Base-by-base conservation (phyloP, 2,329 filamentous ascomycete species). In the Xylariaceae sp. region DNA sequence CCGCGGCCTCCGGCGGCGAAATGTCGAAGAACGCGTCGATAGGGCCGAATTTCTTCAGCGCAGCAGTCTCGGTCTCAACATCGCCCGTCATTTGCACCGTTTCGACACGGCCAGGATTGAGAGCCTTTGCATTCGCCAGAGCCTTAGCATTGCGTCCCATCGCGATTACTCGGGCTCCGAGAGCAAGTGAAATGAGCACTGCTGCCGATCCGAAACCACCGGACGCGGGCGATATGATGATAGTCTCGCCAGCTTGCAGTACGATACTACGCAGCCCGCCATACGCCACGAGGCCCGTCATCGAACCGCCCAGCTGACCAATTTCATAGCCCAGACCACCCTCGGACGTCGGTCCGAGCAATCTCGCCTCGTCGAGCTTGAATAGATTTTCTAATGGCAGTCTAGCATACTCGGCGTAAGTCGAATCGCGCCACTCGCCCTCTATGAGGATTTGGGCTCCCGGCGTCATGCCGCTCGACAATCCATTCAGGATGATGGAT, bases 91-190 rank as follows among this genome's bases (percentile, higher is more conserved):
- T 67, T 40, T 60, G 59, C 2, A 74, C 66, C 1, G 59, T 67
- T 35, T 68, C 58, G 11, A 73, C 56, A 14, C 51, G 44, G n/a
- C n/a, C n/a, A 5, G 48, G 45, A 10, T 43, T 40, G 8, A 55
- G 50, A 8, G 54, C 48, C 14, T 61, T 60, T 35, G 73, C 45
- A 21, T 57, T 54, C 8, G 37, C 47, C 3, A 55, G 48, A 14
- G 49, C 38, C 11, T 40, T 36, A 19, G 48, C 36, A 20, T 57
- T 71, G 21, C 72, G 58, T 2, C 73, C 72, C 61, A 73, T 65
- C 1, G 74, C 73, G 42, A 77, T 55, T 2, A 77, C 73, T 21
- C 61, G 65, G 4, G 72, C 72, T 0, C 74, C 75, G 68, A 76
- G 71, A 0, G 73, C 67, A 3, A 72, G 45, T 0, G 73, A 73